A percentile compares a stretch with the other conserved stretches of the same genome.
Conservation (phyloP, 2,329 filamentous ascomycete species). For the Conoideocrella luteorostrata region DNA sequence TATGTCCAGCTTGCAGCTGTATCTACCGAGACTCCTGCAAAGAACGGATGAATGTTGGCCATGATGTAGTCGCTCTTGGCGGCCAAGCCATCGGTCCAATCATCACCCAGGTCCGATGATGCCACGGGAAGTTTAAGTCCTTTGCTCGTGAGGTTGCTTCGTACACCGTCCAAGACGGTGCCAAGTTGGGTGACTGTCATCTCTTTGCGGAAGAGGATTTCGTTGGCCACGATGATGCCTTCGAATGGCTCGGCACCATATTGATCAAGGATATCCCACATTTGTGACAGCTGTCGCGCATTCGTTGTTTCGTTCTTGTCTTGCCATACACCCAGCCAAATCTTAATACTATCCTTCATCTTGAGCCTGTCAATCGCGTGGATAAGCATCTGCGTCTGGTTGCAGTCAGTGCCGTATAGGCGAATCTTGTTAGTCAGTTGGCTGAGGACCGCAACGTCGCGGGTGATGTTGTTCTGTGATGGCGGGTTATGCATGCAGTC, state of each 20-base stretch:
- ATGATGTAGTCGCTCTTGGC: slow-evolving; percentile 77
- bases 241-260: slow-evolving; percentile 66
- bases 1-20: slow-evolving; percentile 74
- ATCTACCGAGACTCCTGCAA: slow-evolving; percentile 66
- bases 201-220: slow-evolving; percentile 70
- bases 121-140: slow-evolving; percentile 69
- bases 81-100: slow-evolving; percentile 70
- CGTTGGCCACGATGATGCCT: slow-evolving; percentile 76
- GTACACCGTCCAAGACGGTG: slow-evolving; percentile 59
- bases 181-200: slow-evolving; percentile 61
- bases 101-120: slow-evolving; percentile 82
- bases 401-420: slow-evolving; percentile 93
- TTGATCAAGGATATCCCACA: slow-evolving; percentile 74
- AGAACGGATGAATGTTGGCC: slow-evolving; percentile 97
- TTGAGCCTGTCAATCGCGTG: slow-evolving; percentile 71
- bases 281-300: slow-evolving; percentile 69
- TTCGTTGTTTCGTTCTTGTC: slow-evolving; percentile 81
- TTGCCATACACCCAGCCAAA: slow-evolving; percentile 95
- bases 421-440: slow-evolving; percentile 84
- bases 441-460: slow-evolving; percentile 82
- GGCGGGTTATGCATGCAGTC: slow-evolving; percentile 71
- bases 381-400: slow-evolving; percentile 90
- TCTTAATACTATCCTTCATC: slow-evolving; percentile 66
- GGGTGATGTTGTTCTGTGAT: slow-evolving; percentile 89
- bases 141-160: slow-evolving; percentile 62